Percentiles rank a stretch among this genome's conserved stretches.
Evolutionary conservation across 2,329 filamentous ascomycete genomes (phyloP).

Genomic region (Parasarocladium wereldwijsianum): DNA sequence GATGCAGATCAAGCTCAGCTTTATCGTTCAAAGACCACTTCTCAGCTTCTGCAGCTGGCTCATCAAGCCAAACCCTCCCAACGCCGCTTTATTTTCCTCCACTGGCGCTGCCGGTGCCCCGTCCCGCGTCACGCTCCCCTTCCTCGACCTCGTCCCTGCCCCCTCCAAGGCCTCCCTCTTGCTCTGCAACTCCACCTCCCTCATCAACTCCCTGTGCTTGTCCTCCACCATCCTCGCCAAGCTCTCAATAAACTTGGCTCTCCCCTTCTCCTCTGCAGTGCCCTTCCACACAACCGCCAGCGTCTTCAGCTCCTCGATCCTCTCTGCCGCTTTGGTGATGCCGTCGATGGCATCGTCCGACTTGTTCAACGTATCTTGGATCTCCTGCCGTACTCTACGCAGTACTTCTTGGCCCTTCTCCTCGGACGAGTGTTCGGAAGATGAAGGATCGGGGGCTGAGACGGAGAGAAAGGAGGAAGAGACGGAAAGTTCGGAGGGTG

Average conservation of each 20-base stretch:
- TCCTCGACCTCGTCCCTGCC: conserved; percentile 19
- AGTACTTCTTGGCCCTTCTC: conserved; percentile 79
- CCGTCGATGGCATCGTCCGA: conserved; percentile 46
- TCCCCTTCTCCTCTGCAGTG: conserved; percentile 85
- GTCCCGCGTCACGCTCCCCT: conserved; percentile 17
- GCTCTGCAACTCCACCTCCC: conserved; percentile 31
- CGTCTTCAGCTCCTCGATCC: conserved; percentile 64
- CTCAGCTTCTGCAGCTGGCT: conserved; percentile 48
- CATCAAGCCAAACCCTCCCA: conserved; percentile 43
- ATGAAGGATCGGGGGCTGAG: conserved; percentile 64
- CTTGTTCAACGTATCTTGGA: conserved; percentile 47
- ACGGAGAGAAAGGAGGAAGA: conserved; percentile 80
- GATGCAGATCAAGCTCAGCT: too few species aligned
- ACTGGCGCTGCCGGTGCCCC: conserved; percentile 13
- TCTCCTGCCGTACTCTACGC: conserved; percentile 54
- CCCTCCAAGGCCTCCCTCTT: conserved; percentile 20
- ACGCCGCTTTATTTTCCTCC: conserved; percentile 26
- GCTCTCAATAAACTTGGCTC: conserved; percentile 66
- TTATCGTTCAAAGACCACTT: conserved; percentile 33
- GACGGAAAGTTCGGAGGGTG: conserved; percentile 73
- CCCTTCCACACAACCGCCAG: conserved; percentile 79
- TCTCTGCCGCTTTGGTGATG: conserved; percentile 55
- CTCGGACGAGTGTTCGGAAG: conserved; percentile 52
- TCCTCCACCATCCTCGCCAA: conserved; percentile 77
- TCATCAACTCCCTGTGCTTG: conserved; percentile 36